Evolutionary conservation across 2,329 filamentous ascomycete genomes (phyloP).

Genomic region (Cladophialophora chaetospira): DNA sequence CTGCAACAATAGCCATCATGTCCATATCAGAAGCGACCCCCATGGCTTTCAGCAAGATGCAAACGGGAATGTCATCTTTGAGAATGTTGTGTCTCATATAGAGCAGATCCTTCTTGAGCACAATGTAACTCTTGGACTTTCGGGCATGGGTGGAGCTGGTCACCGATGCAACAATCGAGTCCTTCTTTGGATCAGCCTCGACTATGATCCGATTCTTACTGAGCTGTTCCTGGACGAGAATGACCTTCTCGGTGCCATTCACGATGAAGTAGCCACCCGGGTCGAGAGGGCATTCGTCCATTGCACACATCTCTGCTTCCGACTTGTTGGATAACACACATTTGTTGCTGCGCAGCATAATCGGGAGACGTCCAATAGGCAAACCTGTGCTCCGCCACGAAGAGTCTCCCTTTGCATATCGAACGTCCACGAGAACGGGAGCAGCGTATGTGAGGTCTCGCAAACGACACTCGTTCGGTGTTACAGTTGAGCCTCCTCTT

Average conservation of each 20-base stretch:
- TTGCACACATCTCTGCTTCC: slow-evolving; percentile 82
- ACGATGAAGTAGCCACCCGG: slow-evolving; percentile 98
- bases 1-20: slow-evolving; percentile 87
- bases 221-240: slow-evolving; percentile 95
- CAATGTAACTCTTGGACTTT: slow-evolving; percentile 96
- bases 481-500: slow-evolving; percentile 59
- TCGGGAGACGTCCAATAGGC: slow-evolving; percentile 84
- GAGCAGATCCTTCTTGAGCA: slow-evolving; percentile 90
- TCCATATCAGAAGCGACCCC: slow-evolving; percentile 93
- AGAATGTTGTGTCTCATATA: slow-evolving; percentile 90
- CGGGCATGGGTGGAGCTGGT: slow-evolving; percentile 95
- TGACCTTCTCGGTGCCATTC: slow-evolving; percentile 97
- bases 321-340: slow-evolving; percentile 82
- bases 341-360: slow-evolving; percentile 96
- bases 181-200: slow-evolving; percentile 88
- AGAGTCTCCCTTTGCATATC: slow-evolving; percentile 80
- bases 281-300: slow-evolving; percentile 95
- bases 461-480: slow-evolving; percentile 93
- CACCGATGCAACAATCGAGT: slow-evolving; percentile 90
- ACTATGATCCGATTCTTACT: slow-evolving; percentile 99
- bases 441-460: slow-evolving; percentile 98
- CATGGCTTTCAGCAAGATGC: slow-evolving; percentile 88
- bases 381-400: slow-evolving; percentile 73
- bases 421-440: slow-evolving; percentile 88
- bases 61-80: slow-evolving; percentile 90